phyloP scores from a whole-genome alignment of 352 stramenopile species.

The Lagenidium sp. region DNA sequence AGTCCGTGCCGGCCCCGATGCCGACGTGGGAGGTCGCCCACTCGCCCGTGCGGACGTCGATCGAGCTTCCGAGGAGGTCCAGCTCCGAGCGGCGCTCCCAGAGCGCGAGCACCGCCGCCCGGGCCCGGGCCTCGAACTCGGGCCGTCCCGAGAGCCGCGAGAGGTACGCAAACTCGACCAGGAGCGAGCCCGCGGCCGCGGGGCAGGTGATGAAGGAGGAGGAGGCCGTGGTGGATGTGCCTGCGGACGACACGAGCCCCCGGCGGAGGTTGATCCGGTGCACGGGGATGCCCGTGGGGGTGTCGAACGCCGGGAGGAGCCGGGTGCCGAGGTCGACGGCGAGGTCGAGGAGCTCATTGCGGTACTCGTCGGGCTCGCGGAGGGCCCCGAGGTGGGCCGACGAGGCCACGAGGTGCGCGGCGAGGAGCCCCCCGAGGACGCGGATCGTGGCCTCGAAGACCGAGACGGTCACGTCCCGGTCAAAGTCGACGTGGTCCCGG shows the following conservation, averaged over 20 bases:
- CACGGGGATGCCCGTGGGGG: slow-evolving; percentile 91
- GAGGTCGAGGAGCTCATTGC: slow-evolving; percentile 90
- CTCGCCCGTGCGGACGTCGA: slow-evolving; percentile 86
- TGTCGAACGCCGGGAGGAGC: slow-evolving; percentile 96
- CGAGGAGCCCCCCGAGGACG: slow-evolving; percentile 87
- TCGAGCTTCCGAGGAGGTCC: slow-evolving; percentile 93
- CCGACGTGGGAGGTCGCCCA: slow-evolving; percentile 72
- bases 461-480: slow-evolving; percentile 86
- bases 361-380: slow-evolving; percentile 73
- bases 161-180: slow-evolving; percentile 95
- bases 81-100: slow-evolving; percentile 70
- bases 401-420: slow-evolving; percentile 83
- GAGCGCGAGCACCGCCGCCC: slow-evolving; percentile 57
- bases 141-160: slow-evolving; percentile 63
- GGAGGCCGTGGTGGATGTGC: too few species aligned
- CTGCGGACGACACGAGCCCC: too few species aligned
- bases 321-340: slow-evolving; percentile 92
- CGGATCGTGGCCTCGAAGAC: slow-evolving; percentile 93
- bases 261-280: slow-evolving; percentile 93
- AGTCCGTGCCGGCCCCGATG: slow-evolving; percentile 93
- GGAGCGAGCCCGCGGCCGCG: slow-evolving; percentile 92
- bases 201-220: slow-evolving; percentile 91
- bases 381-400: slow-evolving; percentile 43
- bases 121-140: slow-evolving; percentile 52
- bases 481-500: slow-evolving; percentile 53